Evolutionary conservation across 345 rosid genomes (phyloP).

Genomic region (Pistacia integerrima): DNA sequence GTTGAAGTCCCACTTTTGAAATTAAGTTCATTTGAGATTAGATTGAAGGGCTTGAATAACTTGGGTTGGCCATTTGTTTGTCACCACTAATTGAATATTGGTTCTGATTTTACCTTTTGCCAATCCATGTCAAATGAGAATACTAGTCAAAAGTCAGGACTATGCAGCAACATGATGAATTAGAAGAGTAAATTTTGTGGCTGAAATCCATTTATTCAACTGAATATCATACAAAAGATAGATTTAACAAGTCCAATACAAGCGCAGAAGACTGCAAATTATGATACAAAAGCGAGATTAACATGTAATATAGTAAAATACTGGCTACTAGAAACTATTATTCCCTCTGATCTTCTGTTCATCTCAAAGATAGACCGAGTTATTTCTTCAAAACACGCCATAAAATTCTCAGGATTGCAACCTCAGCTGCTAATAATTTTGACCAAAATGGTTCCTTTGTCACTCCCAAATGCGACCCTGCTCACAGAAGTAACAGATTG

Average conservation of each 20-base stretch:
- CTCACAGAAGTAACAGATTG: conserved; percentile 12
- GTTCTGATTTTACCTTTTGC: too few species aligned
- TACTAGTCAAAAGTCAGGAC: too few species aligned
- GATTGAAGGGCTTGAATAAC: too few species aligned
- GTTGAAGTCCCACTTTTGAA: too few species aligned
- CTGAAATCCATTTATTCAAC: not conserved
- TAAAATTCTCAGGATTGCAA: not conserved
- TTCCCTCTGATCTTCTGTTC: not conserved
- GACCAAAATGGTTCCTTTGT: conserved; percentile 82
- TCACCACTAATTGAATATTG: too few species aligned
- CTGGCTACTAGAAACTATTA: not conserved
- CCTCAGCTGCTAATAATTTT: conserved; percentile 32
- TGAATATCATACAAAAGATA: not conserved
- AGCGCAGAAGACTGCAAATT: not conserved
- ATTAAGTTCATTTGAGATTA: too few species aligned
- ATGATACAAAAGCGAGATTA: too few species aligned
- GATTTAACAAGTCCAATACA: not conserved
- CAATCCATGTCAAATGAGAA: not conserved
- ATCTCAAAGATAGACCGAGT: not conserved
- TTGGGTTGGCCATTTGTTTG: too few species aligned
- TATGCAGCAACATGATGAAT: not conserved
- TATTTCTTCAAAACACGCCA: not conserved
- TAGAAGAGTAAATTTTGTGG: not conserved
- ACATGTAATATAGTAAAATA: too few species aligned
- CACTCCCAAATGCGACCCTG: conserved; percentile 88